Evolutionary conservation across 129 eudicot species (phyloP).

Genomic region (Flaveria sonorensis): DNA sequence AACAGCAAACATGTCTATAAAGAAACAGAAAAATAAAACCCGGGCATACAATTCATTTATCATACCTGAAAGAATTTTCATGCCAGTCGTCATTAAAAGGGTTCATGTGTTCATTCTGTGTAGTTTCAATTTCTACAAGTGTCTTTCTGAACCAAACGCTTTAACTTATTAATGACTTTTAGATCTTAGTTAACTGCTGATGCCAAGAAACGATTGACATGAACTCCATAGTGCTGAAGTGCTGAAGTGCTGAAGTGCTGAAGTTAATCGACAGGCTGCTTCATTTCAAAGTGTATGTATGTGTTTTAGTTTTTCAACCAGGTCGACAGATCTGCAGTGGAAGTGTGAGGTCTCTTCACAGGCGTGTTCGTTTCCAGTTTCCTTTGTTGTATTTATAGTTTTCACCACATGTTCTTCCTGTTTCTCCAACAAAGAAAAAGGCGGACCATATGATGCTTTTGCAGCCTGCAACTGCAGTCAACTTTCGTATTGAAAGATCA

Average conservation of each 20-base stretch:
- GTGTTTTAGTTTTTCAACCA: background rate
- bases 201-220: background rate
- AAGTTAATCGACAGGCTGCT: background rate
- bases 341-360: background rate
- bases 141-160: background rate
- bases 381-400: background rate
- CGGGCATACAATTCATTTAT: background rate
- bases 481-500: background rate
- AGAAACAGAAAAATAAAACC: too few relatives aligned
- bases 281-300: background rate
- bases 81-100: background rate
- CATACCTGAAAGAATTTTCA: background rate
- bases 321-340: background rate
- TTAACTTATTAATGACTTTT: background rate
- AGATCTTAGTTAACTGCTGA: background rate
- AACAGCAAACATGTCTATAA: background rate
- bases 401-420: background rate
- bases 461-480: background rate
- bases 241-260: too few relatives aligned
- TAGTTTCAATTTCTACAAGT: background rate
- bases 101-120: background rate
- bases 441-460: background rate
- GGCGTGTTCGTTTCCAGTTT: background rate
- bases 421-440: background rate
- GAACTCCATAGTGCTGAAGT: background rate